Conservation (phyloP, 2,329 filamentous ascomycete species). For the Epichloe glyceriae region DNA sequence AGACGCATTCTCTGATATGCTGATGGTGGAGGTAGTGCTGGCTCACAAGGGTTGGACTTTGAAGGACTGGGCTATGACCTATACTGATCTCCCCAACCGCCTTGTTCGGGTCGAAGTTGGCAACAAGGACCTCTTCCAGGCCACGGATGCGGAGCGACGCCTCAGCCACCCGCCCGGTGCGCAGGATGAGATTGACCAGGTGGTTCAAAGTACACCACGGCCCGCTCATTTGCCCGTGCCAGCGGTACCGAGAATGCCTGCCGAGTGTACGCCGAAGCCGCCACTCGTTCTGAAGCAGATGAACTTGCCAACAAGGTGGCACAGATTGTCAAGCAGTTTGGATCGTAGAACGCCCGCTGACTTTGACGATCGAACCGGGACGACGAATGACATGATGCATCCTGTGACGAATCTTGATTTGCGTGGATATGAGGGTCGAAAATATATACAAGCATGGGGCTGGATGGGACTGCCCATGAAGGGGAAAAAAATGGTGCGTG, state of each 20-base stretch:
- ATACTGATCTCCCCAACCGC: conserved; percentile 86
- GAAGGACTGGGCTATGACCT: conserved; percentile 84
- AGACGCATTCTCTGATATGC: conserved; percentile 88
- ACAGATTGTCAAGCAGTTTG: conserved; percentile 53
- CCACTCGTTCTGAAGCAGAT: conserved; percentile 77
- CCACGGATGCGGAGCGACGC: conserved; percentile 82
- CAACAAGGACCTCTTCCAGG: conserved; percentile 80
- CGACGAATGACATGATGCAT: not conserved
- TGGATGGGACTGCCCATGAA: not conserved
- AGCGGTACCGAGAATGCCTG: conserved; percentile 95
- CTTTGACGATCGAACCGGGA: not conserved
- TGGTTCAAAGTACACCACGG: conserved; percentile 81
- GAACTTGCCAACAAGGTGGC: conserved; percentile 79
- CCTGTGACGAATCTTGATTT: not conserved
- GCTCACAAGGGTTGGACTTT: conserved; percentile 89
- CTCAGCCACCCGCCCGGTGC: conserved; percentile 67
- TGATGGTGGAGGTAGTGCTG: conserved; percentile 90
- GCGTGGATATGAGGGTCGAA: not conserved
- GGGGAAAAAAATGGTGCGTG: not conserved
- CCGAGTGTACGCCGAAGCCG: conserved; percentile 89
- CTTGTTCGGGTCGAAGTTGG: conserved; percentile 86
- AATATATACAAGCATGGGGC: not conserved
- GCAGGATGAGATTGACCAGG: conserved; percentile 74
- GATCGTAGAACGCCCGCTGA: conserved; percentile 15
- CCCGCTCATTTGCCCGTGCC: conserved; percentile 79